Conservation (phyloP, 139 green algal species). For the Diplosphaera chodatii region DNA sequence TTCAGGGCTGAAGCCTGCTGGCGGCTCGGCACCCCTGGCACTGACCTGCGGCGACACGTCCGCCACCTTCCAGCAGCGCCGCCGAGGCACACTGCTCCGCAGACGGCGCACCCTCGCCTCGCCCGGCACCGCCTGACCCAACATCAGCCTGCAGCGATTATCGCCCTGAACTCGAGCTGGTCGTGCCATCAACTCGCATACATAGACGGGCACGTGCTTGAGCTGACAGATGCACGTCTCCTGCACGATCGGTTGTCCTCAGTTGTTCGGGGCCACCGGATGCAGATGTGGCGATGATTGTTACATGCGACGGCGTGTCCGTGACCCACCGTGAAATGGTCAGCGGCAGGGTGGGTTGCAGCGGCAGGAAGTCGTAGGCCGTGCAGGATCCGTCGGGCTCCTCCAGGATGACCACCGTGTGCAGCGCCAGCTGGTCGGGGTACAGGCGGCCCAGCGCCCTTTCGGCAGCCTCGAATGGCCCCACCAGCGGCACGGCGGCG, state of each 20-base stretch:
- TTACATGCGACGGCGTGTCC: too few relatives aligned
- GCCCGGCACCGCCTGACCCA: not conserved
- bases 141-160: not conserved
- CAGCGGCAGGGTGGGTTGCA: not conserved
- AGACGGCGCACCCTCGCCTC: not conserved
- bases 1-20: too few relatives aligned
- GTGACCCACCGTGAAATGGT: slow-evolving; percentile 3
- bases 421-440: slow-evolving; percentile 2
- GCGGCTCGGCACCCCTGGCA: too few relatives aligned
- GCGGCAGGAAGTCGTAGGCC: slow-evolving; percentile 25
- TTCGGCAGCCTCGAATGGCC: not conserved
- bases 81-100: not conserved
- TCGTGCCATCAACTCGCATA: too few relatives aligned
- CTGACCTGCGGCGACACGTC: not conserved
- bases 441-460: not conserved
- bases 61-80: not conserved
- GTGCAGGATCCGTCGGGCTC: not conserved
- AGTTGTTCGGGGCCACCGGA: too few relatives aligned
- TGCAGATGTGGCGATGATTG: too few relatives aligned
- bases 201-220: too few relatives aligned
- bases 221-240: too few relatives aligned
- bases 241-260: too few relatives aligned
- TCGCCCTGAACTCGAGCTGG: too few relatives aligned
- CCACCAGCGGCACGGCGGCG: not conserved
- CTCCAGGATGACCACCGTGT: slow-evolving; percentile 5